phyloP scores from a whole-genome alignment of 176 grass and related monocot genomes.

The Canna indica region DNA sequence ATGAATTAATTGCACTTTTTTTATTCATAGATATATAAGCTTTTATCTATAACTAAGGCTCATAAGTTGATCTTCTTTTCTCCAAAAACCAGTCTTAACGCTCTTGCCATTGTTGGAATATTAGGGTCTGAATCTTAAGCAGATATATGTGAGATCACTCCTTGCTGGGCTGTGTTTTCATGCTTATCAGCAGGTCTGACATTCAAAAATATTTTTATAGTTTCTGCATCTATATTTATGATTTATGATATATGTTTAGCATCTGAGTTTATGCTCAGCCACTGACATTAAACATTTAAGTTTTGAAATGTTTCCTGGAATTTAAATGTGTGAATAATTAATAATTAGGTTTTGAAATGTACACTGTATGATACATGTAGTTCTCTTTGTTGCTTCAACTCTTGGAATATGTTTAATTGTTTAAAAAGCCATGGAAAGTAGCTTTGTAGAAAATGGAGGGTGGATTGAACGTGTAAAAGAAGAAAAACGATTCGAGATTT shows the following conservation, averaged over 20 bases:
- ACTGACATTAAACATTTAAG: neutral
- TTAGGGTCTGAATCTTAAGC: slow-evolving; percentile 70
- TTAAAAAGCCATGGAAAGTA: too few relatives aligned
- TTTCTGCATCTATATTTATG: neutral
- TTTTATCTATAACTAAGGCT: neutral
- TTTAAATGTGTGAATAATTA: neutral
- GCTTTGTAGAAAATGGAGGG: too few relatives aligned
- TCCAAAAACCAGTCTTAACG: neutral
- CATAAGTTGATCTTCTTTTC: too few relatives aligned
- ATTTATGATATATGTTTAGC: too few relatives aligned
- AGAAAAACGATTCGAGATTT: too few relatives aligned
- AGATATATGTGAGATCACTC: slow-evolving; percentile 62
- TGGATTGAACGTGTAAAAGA: too few relatives aligned
- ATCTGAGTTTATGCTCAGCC: too few relatives aligned
- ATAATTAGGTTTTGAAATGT: too few relatives aligned
- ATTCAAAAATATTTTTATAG: neutral
- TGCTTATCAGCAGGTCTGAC: slow-evolving; percentile 81
- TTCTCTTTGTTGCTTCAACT: too few relatives aligned
- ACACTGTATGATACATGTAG: too few relatives aligned
- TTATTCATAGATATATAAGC: neutral
- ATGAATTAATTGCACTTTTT: neutral
- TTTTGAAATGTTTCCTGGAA: neutral
- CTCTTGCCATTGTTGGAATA: slow-evolving; percentile 14
- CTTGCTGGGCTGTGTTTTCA: slow-evolving; percentile 85
- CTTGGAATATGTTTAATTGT: too few relatives aligned